Evolutionary conservation across 805 yeast species (phyloP).

Genomic region (Starmera caribaea): DNA sequence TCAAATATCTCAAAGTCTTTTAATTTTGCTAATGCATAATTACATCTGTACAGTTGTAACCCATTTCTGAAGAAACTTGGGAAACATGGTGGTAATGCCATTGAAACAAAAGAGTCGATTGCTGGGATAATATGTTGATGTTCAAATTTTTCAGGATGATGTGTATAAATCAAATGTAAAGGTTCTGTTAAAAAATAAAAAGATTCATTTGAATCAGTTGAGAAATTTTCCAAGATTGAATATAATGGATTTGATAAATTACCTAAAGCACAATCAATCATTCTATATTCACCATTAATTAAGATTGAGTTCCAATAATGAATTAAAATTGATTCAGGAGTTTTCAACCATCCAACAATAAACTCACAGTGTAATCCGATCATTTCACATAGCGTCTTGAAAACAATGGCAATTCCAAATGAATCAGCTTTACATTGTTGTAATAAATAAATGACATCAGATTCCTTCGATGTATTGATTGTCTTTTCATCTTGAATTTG

Average conservation of each 20-base stretch:
- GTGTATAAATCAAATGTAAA: conserved; percentile 66
- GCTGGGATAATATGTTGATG: conserved; percentile 87
- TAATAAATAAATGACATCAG: conserved; percentile 33
- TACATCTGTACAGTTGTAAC: conserved; percentile 55
- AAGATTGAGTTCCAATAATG: conserved; percentile 86
- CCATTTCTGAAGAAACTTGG: conserved; percentile 64
- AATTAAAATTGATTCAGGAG: conserved; percentile 62
- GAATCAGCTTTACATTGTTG: conserved; percentile 46
- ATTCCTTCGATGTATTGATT: conserved; percentile 25
- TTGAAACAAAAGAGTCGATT: conserved; percentile 64
- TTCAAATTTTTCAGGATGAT: conserved; percentile 68
- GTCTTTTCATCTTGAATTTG: conserved; percentile 31
- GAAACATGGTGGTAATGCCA: conserved; percentile 78
- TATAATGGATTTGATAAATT: conserved; percentile 45
- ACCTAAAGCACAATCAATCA: conserved; percentile 66
- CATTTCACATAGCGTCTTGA: conserved; percentile 60
- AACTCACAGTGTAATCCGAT: conserved; percentile 68
- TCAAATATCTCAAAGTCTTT: conserved; percentile 74
- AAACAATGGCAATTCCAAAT: conserved; percentile 68
- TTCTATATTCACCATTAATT: conserved; percentile 67
- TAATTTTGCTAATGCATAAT: conserved; percentile 66
- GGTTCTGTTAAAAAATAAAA: conserved; percentile 80
- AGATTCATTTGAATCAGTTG: conserved; percentile 24
- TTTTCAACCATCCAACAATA: conserved; percentile 74
- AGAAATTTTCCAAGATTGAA: conserved; percentile 25